A percentile compares a stretch with the other conserved stretches of the same genome.
Evolutionary conservation across 1,284 basidiomycete genomes (phyloP).

Genomic region (Blastosporella zonata): DNA sequence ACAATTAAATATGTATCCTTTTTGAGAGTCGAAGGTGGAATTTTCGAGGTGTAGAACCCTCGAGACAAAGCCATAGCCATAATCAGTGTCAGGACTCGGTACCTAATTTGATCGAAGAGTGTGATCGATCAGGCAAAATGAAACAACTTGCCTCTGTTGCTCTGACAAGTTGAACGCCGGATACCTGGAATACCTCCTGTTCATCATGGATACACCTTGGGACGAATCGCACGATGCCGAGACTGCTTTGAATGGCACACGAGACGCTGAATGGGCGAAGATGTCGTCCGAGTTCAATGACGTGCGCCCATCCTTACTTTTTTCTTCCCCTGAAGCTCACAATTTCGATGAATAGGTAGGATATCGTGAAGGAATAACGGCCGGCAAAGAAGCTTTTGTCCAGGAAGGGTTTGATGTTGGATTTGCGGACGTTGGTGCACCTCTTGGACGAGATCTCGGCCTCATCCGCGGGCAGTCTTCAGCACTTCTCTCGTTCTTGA

Average conservation of each 20-base stretch:
- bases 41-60: too few relatives aligned
- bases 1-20: neutral
- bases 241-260: conserved; percentile 19
- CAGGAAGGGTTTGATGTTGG: conserved; percentile 83
- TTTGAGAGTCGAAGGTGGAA: neutral
- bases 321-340: neutral
- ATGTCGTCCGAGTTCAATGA: conserved; percentile 66
- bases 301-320: conserved; percentile 33
- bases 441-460: conserved; percentile 72
- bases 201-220: conserved; percentile 21
- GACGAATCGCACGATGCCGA: conserved; percentile 13
- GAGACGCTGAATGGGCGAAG: conserved; percentile 60
- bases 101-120: too few relatives aligned
- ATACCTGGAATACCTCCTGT: too few relatives aligned
- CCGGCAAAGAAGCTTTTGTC: conserved; percentile 76
- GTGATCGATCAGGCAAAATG: too few relatives aligned
- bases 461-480: conserved; percentile 63
- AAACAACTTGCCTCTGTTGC: too few relatives aligned
- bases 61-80: too few relatives aligned
- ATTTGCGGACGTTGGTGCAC: conserved; percentile 68
- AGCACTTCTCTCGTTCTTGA: conserved; percentile 55
- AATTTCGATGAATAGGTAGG: conserved; percentile 54
- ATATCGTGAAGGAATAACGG: conserved; percentile 84
- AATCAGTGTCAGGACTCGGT: too few relatives aligned
- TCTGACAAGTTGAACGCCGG: too few relatives aligned